These are phyloP conservation scores for Tilletia setariae DNA, from an alignment of 1,284 basidiomycete genomes.

Conservation along the genomic window DNA sequence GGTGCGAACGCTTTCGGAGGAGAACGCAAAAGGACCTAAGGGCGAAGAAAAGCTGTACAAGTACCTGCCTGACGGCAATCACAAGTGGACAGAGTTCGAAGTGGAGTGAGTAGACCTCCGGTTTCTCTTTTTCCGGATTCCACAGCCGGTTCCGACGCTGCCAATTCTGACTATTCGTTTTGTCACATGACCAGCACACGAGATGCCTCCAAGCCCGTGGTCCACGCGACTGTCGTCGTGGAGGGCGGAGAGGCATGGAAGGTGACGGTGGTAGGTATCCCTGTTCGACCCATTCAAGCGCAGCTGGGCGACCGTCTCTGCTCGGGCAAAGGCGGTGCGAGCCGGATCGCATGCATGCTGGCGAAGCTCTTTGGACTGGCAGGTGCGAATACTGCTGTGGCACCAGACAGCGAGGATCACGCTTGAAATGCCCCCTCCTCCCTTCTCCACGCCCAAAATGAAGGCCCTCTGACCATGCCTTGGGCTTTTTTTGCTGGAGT, in stretches of 20 bases:
- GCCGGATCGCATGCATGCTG: slow-evolving; percentile 6
- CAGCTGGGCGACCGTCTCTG: slow-evolving; percentile 8
- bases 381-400: too few species aligned
- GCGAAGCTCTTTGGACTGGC: slow-evolving; percentile 1
- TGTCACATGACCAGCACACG: slow-evolving; percentile 56
- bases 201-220: slow-evolving; percentile 61
- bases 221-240: slow-evolving; percentile 60
- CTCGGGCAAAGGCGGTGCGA: background rate
- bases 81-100: slow-evolving; percentile 65
- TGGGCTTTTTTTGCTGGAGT: too few species aligned
- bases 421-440: too few species aligned
- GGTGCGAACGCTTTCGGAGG: slow-evolving; percentile 51
- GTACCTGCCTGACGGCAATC: slow-evolving; percentile 57
- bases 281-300: slow-evolving; percentile 24
- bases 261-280: slow-evolving; percentile 54
- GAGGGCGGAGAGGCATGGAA: slow-evolving; percentile 66
- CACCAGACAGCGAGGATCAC: too few species aligned
- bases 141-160: background rate
- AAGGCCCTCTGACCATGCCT: too few species aligned
- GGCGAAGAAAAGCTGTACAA: slow-evolving; percentile 67
- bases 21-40: slow-evolving; percentile 56
- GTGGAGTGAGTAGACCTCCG: slow-evolving; percentile 63
- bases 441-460: too few species aligned
- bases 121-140: background rate
- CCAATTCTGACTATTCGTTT: background rate